Evolutionary conservation across 768 basidiomycete genomes (phyloP).

Genomic region (Butyriboletus loyo): DNA sequence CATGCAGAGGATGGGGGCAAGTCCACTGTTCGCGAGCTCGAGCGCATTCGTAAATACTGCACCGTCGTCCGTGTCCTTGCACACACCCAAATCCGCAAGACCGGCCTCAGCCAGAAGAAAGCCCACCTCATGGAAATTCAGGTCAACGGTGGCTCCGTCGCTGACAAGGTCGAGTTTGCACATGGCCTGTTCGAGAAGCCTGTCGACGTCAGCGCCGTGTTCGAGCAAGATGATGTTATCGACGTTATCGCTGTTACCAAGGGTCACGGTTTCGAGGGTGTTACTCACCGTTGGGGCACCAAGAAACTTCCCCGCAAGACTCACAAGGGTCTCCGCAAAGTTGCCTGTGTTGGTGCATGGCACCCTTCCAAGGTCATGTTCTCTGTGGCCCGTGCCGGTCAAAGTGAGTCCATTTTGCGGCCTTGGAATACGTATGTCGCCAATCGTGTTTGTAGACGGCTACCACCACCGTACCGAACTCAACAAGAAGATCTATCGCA

Average conservation of each 20-base stretch:
- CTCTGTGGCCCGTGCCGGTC: constrained; percentile 99
- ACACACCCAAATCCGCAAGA: constrained; percentile 98
- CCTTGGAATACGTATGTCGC: neutral
- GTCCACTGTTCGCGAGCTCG: constrained; percentile 90
- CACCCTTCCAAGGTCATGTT: constrained; percentile 99
- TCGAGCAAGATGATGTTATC: constrained; percentile 96
- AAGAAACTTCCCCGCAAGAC: constrained; percentile 99
- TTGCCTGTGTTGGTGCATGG: constrained; percentile 98
- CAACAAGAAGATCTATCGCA: constrained; percentile 99
- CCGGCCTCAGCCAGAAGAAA: constrained; percentile 97
- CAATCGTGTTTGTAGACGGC: constrained; percentile 55
- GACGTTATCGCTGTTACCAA: constrained; percentile 98
- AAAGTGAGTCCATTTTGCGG: constrained; percentile 61
- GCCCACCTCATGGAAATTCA: constrained; percentile 99
- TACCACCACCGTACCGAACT: constrained; percentile 97
- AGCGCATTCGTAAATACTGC: constrained; percentile 99
- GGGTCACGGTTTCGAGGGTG: constrained; percentile 99
- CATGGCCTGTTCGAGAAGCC: constrained; percentile 96
- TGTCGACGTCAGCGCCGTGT: constrained; percentile 77
- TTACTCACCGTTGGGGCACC: constrained; percentile 98
- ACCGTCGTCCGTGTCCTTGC: constrained; percentile 99
- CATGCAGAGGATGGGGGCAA: constrained; percentile 93
- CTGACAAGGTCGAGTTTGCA: constrained; percentile 97
- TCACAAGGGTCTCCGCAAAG: constrained; percentile 99
- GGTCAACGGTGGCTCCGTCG: constrained; percentile 92